Percentiles rank a stretch among this genome's conserved stretches.
Conservation (phyloP, 75 land plant species). For the Pinus tabuliformis region DNA sequence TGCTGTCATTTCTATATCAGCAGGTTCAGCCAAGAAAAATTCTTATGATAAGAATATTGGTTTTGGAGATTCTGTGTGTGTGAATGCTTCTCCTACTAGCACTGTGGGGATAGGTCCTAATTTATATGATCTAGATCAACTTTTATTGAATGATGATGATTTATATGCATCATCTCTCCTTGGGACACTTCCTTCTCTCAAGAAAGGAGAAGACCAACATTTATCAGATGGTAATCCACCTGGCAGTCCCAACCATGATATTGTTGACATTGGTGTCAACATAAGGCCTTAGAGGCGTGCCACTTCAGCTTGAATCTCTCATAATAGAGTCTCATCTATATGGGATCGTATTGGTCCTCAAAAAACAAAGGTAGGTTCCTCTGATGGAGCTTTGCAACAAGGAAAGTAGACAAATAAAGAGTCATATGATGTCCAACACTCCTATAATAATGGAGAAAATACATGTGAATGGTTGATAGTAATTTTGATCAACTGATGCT, state of each 20-base stretch:
- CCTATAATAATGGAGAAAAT: neutral
- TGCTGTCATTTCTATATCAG: slow-evolving; percentile 17
- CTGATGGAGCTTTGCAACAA: neutral
- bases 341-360: slow-evolving; percentile 65
- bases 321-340: slow-evolving; percentile 34
- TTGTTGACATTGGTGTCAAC: slow-evolving; percentile 13
- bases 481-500: neutral
- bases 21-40: slow-evolving; percentile 23
- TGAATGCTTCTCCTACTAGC: slow-evolving; percentile 7
- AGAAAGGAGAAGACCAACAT: slow-evolving; percentile 32
- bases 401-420: neutral
- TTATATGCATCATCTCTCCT: slow-evolving; percentile 43
- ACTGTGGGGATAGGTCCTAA: slow-evolving; percentile 47
- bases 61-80: slow-evolving; percentile 7
- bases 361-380: neutral
- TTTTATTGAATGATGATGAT: slow-evolving; percentile 66
- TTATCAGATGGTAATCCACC: slow-evolving; percentile 33
- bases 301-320: slow-evolving; percentile 13
- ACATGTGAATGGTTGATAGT: neutral
- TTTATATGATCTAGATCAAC: slow-evolving; percentile 98
- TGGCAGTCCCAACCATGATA: slow-evolving; percentile 9
- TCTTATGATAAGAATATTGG: slow-evolving; percentile 26
- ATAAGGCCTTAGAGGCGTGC: slow-evolving; percentile 12
- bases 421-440: neutral
- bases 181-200: slow-evolving; percentile 28